phyloP scores from a whole-genome alignment of 257 asterid genomes.

The Nicotiana undulata region DNA sequence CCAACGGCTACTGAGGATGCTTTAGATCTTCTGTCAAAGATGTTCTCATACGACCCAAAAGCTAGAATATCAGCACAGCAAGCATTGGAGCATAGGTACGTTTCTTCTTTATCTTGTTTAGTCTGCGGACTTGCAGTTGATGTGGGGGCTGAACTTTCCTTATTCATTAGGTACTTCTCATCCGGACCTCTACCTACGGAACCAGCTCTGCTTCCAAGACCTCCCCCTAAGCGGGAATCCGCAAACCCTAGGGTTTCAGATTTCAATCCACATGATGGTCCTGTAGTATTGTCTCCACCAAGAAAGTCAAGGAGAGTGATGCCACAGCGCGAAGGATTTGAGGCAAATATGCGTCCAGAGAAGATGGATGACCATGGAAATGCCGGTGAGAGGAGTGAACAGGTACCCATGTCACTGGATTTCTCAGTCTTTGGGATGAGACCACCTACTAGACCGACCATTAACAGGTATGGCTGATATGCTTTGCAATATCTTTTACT shows the following conservation, averaged over 20 bases:
- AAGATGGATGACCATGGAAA: conserved; percentile 52
- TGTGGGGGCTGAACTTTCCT: conserved; percentile 6
- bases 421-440: conserved; percentile 72
- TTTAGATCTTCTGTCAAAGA: conserved; percentile 76
- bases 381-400: conserved; percentile 66
- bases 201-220: conserved; percentile 88
- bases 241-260: conserved; percentile 45
- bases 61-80: conserved; percentile 85
- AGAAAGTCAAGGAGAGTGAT: conserved; percentile 92
- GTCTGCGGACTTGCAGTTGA: conserved; percentile 2
- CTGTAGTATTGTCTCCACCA: conserved; percentile 90
- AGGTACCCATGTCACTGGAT: conserved; percentile 84
- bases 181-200: conserved; percentile 87
- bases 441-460: conserved; percentile 90
- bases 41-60: conserved; percentile 88
- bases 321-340: conserved; percentile 79
- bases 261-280: conserved; percentile 58
- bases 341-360: conserved; percentile 39
- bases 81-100: conserved; percentile 94
- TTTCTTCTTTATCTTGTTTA: not conserved
- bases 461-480: conserved; percentile 56
- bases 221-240: conserved; percentile 74
- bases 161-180: conserved; percentile 59
- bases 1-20: conserved; percentile 94
- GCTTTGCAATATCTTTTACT: not conserved